Conservation (phyloP, 225 moss, liverwort and hornwort genomes). For the Anthoceros angustus region DNA sequence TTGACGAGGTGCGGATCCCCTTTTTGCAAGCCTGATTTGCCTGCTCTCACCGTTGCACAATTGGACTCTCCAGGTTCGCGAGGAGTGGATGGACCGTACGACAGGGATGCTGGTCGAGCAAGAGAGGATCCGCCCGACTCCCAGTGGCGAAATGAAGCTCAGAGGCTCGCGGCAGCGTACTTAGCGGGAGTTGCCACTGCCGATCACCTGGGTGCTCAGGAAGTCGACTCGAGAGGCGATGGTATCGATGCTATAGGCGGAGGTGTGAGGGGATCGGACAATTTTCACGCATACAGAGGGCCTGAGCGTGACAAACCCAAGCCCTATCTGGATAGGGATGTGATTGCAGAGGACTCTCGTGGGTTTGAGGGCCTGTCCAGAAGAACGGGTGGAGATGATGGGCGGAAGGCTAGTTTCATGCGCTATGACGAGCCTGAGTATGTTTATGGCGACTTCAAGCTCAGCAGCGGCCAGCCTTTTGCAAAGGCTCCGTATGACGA, state of each 20-base stretch:
- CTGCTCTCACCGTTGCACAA: not conserved
- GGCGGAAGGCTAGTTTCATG: not conserved
- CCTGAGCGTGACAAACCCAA: not conserved
- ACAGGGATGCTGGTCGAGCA: not conserved
- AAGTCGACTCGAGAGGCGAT: not conserved
- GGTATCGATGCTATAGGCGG: not conserved
- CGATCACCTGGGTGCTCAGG: not conserved
- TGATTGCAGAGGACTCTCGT: not conserved
- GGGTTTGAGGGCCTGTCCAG: not conserved
- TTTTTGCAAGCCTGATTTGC: not conserved
- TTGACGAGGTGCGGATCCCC: not conserved
- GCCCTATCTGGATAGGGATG: not conserved
- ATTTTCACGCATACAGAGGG: not conserved
- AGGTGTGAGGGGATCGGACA: not conserved
- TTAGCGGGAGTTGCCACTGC: constrained; percentile 8
- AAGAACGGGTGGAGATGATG: not conserved
- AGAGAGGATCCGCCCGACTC: constrained; percentile 9
- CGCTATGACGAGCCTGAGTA: not conserved
- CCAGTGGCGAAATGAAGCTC: constrained; percentile 7
- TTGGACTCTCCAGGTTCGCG: not conserved
- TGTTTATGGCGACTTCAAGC: not conserved
- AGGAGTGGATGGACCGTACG: not conserved
- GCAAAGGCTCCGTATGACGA: not conserved
- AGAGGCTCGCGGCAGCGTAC: constrained; percentile 14
- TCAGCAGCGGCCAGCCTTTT: not conserved